Percentiles rank a stretch among this genome's conserved stretches.
Evolutionary conservation across 345 rosid species (phyloP).

Genomic region (Leavenworthia alabamica): DNA sequence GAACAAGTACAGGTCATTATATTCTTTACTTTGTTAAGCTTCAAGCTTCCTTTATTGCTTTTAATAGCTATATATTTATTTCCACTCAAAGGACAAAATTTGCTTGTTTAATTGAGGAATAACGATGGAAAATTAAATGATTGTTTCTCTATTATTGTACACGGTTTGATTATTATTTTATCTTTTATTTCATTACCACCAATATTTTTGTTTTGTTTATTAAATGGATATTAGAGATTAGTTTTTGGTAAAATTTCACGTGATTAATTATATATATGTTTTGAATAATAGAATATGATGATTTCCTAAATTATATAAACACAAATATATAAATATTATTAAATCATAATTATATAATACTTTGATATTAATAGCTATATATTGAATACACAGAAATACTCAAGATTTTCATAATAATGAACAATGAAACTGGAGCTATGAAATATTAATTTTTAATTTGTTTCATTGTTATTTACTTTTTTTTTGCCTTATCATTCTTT

Average conservation of each 20-base stretch:
- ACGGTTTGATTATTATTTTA: neutral
- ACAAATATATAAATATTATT: too few species aligned
- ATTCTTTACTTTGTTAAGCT: constrained; percentile 15
- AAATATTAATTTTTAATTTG: neutral
- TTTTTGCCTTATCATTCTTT: neutral
- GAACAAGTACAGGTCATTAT: constrained; percentile 27
- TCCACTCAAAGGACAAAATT: neutral
- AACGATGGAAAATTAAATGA: neutral
- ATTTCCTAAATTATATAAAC: too few species aligned
- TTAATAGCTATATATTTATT: neutral
- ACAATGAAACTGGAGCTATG: neutral
- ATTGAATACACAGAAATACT: too few species aligned
- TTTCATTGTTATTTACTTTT: neutral
- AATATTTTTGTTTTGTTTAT: neutral
- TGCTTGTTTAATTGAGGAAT: neutral
- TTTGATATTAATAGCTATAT: too few species aligned
- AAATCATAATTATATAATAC: too few species aligned
- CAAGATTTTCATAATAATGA: neutral
- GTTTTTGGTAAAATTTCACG: neutral
- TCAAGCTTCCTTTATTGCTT: constrained; percentile 9
- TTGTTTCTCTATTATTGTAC: neutral
- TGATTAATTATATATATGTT: too few species aligned
- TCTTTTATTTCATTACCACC: neutral
- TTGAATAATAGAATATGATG: too few species aligned
- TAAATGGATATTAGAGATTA: neutral